Evolutionary conservation across 441 rosid genomes (phyloP), one percentile per base, ranked within the genome.

Genomic region (Rhodomyrtus psidioides): DNA sequence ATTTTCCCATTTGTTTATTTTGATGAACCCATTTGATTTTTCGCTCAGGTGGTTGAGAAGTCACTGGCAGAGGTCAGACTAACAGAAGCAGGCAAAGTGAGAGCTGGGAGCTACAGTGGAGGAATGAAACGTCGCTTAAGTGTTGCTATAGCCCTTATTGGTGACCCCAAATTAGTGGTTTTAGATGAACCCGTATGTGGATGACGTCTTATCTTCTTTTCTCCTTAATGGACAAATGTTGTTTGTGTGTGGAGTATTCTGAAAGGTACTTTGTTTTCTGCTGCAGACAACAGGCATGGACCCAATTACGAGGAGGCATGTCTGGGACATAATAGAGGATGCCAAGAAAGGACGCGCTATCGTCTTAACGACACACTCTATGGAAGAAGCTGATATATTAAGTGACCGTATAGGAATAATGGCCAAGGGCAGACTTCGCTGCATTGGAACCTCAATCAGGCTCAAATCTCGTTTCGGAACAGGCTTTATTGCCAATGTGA

Each of bases 111-210:
- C 88, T 95, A 96, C 88, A 97, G 99, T 90, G 98, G 98, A 88
- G 99, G 99, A 90, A 97, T 96, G 99, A 96, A 93, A 86, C 97
- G 98, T 30, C 91, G 99, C 84, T 94, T 97, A 56, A 97, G 99
- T 90, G 98, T 96, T 84, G 99, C 99, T 86, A 91, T 93, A 81
- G 94, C 98, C 65, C 98, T 97, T 84, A 90, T 96, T 82, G 99
- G 98, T 84, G 92, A 96, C 90, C 99, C 98, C 16, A 97, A 94
- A 93, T 89, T 97, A 44, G 95, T 96, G 88, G 93, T 96, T 83
- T 90, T 97, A 81, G 99, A 97, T 88, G 99, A 97, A 89, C 98
- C 98, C 14, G 98, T 94, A 93, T 46, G 87, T 28, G 55, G 55
- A 84, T 6, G 58, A 62, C 34, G 76, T 74, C 51, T 28, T 54